phyloP scores from a whole-genome alignment of 331 rosid species.

The Cydonia oblonga region DNA sequence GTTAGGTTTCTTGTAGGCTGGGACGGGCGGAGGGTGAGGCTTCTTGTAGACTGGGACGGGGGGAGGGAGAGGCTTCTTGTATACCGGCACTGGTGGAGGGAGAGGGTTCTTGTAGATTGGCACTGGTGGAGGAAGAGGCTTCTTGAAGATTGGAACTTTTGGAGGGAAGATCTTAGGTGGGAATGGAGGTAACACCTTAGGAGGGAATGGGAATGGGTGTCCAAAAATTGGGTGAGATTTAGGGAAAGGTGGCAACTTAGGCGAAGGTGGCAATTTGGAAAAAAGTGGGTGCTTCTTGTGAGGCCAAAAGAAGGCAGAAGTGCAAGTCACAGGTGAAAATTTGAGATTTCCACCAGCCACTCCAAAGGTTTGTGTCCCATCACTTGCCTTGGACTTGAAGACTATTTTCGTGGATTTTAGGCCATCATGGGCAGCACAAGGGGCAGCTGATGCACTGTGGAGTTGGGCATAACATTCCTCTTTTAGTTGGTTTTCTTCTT shows the following conservation, averaged over 20 bases:
- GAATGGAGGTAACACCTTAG: conserved; percentile 11
- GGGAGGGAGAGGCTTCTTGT: conserved; percentile 2
- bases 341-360: conserved; percentile 47
- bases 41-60: neutral
- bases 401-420: conserved; percentile 39
- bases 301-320: conserved; percentile 60
- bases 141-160: neutral
- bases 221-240: conserved; percentile 1
- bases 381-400: conserved; percentile 28
- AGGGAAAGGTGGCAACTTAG: neutral
- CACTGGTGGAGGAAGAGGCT: conserved; percentile 6
- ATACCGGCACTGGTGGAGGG: neutral
- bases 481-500: conserved; percentile 32
- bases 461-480: conserved; percentile 82
- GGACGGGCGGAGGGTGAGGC: neutral
- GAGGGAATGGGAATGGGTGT: conserved; percentile 10
- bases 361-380: conserved; percentile 40
- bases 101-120: neutral
- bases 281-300: conserved; percentile 18
- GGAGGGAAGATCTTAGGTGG: conserved; percentile 18
- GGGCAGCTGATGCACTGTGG: conserved; percentile 52
- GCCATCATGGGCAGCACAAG: conserved; percentile 60
- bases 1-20: neutral
- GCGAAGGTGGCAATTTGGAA: conserved; percentile 18
- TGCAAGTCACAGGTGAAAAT: conserved; percentile 59